Base-by-base conservation (phyloP, 164 flowering plant genomes). In the Pachysandra terminalis region DNA sequence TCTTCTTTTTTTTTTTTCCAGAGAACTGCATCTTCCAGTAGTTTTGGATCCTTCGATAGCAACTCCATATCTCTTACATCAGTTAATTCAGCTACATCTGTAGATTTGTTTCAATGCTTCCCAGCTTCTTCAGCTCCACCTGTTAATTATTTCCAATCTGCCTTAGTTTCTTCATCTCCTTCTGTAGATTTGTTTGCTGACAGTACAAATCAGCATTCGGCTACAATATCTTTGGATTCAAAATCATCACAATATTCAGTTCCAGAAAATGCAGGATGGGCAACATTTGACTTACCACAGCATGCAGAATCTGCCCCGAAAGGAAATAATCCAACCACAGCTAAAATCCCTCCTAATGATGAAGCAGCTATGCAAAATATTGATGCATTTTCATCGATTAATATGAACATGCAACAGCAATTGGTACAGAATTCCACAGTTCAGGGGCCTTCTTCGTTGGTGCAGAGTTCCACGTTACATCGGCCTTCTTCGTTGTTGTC, bases 211-310 rank as follows among this genome's bases (percentile, higher is more conserved):
- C 83, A 79, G 73, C 80, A 61, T 9, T 40, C 78, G 1, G 66
- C 53, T 66, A 53, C 78, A 63, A 68, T 67, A 56, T 19, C 59
- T 49, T 69, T 74, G 45, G 77, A 69, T 59, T 73, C 70, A 40
- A 79, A 75, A 63, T 59, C 73, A 40, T 41, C 78, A 12, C 77
- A 77, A 51, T 63, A 45, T 16, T 75, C 83, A 45, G 70, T 62
- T 8, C 74, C 82, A 12, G 75, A 79, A 55, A 81, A 86, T 77
- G 93, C 77, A 77, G 99, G 97, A 71, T 95, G 99, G 99, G 99
- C 99, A 8, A 92, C 97, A 56, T 95, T 95, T 85, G 97, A 95
- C 75, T 67, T 74, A 56, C 83, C 91, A 73, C 83, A 74, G 58
- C 78, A 74, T 48, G 40, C 65, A 16, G 45, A 82, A 41, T 51